These are phyloP conservation scores for Macrophomina pseudophaseolina DNA, from an alignment of 2,329 filamentous ascomycete genomes.

Conservation along the genomic window DNA sequence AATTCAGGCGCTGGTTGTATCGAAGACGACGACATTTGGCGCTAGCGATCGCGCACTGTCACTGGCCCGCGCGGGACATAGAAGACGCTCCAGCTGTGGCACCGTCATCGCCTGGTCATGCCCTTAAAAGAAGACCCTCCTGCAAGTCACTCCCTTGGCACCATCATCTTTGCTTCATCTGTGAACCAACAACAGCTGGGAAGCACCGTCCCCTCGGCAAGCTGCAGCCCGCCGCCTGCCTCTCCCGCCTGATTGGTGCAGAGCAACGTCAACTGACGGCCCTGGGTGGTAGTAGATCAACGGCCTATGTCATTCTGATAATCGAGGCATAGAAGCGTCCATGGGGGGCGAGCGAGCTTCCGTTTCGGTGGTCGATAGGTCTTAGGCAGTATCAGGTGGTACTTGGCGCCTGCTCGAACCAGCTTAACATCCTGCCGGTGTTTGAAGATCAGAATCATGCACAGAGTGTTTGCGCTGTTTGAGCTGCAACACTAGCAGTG, in stretches of 20 bases:
- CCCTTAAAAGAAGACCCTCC: not conserved
- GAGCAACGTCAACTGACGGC: slow-evolving; percentile 6
- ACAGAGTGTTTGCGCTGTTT: too few species aligned
- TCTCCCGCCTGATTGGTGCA: not conserved
- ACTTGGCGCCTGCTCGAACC: not conserved
- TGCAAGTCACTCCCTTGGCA: slow-evolving; percentile 7
- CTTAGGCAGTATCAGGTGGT: not conserved
- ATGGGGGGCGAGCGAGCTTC: not conserved
- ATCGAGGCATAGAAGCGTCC: not conserved
- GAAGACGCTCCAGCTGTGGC: not conserved
- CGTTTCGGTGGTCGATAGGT: not conserved
- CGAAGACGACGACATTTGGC: slow-evolving; percentile 20
- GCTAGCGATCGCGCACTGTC: slow-evolving; percentile 9
- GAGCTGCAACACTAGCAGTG: too few species aligned
- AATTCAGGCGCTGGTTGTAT: not conserved
- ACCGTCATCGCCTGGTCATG: not conserved
- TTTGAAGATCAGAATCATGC: too few species aligned
- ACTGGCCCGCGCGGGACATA: not conserved
- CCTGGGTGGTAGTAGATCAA: too few species aligned
- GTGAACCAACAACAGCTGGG: not conserved
- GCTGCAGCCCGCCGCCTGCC: not conserved
- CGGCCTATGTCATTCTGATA: not conserved
- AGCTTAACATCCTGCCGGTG: not conserved
- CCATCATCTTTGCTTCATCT: not conserved
- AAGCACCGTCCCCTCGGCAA: not conserved